phyloP scores from a whole-genome alignment of 1,284 basidiomycete genomes.

The Volvariella volvacea region DNA sequence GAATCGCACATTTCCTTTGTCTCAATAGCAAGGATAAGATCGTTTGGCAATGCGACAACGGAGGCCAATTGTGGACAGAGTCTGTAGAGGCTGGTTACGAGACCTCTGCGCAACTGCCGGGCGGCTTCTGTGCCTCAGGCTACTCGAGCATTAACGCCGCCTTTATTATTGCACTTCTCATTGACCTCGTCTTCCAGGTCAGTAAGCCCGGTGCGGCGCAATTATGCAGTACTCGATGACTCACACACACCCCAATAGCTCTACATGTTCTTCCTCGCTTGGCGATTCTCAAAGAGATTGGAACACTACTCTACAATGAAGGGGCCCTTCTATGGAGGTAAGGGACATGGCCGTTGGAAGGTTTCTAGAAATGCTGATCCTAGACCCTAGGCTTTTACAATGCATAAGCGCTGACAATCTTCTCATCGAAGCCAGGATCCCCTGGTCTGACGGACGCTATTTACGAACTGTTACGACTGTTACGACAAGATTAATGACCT shows the following conservation, averaged over 20 bases:
- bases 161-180: constrained; percentile 60
- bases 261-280: constrained; percentile 69
- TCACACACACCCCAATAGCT: constrained; percentile 34
- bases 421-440: constrained; percentile 18
- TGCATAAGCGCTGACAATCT: constrained; percentile 23
- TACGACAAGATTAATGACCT: constrained; percentile 4
- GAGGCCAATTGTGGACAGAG: constrained; percentile 62
- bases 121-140: constrained; percentile 56
- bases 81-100: constrained; percentile 35
- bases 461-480: constrained; percentile 9
- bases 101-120: constrained; percentile 41
- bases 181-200: constrained; percentile 69
- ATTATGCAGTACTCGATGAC: constrained; percentile 2
- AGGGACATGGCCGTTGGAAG: constrained; percentile 18
- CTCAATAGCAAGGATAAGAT: constrained; percentile 58
- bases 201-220: constrained; percentile 15
- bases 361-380: constrained; percentile 12
- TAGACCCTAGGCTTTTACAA: constrained; percentile 37
- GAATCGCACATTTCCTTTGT: constrained; percentile 14
- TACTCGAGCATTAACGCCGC: constrained; percentile 60
- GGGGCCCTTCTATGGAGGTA: constrained; percentile 56
- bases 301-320: constrained; percentile 62
- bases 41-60: constrained; percentile 71
- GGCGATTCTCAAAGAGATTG: constrained; percentile 64
- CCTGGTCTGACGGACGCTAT: constrained; percentile 14